phyloP scores from a whole-genome alignment of 768 basidiomycete species.

The Suillus decipiens region DNA sequence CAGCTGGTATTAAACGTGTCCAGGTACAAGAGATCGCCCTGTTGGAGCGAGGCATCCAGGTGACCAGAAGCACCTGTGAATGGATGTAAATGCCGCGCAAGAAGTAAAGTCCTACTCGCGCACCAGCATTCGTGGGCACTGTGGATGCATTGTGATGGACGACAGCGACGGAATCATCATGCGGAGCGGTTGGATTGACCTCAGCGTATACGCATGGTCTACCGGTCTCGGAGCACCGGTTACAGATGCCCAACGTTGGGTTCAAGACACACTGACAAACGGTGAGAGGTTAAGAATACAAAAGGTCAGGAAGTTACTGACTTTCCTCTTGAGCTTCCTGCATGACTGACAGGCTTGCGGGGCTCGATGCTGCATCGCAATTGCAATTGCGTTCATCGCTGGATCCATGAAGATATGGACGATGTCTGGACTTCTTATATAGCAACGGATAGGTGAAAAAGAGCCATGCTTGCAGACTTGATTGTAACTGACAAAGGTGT shows the following conservation, averaged over 20 bases:
- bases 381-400: background rate
- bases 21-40: background rate
- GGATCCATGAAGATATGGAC: background rate
- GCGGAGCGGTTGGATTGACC: background rate
- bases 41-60: background rate
- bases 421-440: background rate
- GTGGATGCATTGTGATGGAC: background rate
- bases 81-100: background rate
- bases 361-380: slow-evolving; percentile 6
- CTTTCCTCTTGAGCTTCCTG: slow-evolving; percentile 8
- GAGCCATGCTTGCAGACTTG: background rate
- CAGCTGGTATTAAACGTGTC: background rate
- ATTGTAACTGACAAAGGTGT: background rate
- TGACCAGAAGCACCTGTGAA: background rate
- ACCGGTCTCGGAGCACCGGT: slow-evolving; percentile 1
- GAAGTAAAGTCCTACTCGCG: background rate
- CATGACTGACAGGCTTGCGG: slow-evolving; percentile 2
- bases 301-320: background rate
- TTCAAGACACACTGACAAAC: background rate
- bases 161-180: background rate
- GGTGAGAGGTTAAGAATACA: background rate
- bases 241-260: background rate
- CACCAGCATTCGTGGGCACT: background rate
- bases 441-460: background rate
- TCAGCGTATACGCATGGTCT: slow-evolving; percentile 6